phyloP scores from a whole-genome alignment of 345 rosid species.

The Brassica nigra region DNA sequence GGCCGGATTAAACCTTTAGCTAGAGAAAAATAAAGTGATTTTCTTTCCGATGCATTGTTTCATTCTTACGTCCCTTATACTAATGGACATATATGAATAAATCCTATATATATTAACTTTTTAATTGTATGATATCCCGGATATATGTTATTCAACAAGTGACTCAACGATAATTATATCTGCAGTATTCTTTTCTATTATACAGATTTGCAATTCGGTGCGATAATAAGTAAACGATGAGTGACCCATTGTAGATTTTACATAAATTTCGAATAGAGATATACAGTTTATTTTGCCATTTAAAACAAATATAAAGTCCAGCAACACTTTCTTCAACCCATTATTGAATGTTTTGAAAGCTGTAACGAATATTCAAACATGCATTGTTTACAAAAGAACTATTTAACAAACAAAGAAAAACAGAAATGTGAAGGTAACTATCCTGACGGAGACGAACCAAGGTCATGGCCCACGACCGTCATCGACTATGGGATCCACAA shows the following conservation, averaged over 20 bases:
- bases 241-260: not conserved
- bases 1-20: conserved; percentile 70
- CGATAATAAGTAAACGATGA: not conserved
- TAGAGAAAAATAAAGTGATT: conserved; percentile 21
- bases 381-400: not conserved
- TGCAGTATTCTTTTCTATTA: not conserved
- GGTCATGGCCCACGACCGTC: conserved; percentile 30
- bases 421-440: conserved; percentile 30
- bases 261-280: not conserved
- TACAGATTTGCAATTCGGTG: not conserved
- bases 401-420: not conserved
- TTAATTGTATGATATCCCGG: conserved; percentile 1
- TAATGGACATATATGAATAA: conserved; percentile 32
- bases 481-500: conserved; percentile 25
- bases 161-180: not conserved
- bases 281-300: not conserved
- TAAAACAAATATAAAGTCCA: conserved; percentile 5
- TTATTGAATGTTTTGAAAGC: not conserved
- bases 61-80: conserved; percentile 44
- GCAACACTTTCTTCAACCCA: not conserved
- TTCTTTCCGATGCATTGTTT: conserved; percentile 37
- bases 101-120: conserved; percentile 28
- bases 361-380: not conserved
- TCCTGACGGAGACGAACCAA: conserved; percentile 4
- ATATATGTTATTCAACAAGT: conserved; percentile 18